phyloP scores from a whole-genome alignment of 345 rosid genomes.

The rapeseed (Brassica napus) region DNA sequence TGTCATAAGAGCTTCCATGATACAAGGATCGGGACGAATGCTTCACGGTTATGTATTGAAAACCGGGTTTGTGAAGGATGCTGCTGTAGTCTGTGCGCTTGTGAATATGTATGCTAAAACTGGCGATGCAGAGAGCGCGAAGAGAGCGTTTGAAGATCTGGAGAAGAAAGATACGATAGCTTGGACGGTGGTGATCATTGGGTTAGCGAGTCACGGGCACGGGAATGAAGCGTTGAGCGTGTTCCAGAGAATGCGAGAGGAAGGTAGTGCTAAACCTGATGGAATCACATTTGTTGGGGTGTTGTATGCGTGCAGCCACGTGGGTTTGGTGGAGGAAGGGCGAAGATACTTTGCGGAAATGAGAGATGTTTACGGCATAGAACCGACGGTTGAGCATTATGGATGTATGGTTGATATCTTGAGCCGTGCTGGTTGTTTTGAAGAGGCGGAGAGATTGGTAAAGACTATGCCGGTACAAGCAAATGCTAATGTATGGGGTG shows the following conservation, averaged over 20 bases:
- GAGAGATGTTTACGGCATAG: slow-evolving; percentile 41
- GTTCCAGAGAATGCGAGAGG: slow-evolving; percentile 49
- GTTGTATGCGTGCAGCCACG: slow-evolving; percentile 55
- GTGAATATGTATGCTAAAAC: slow-evolving; percentile 42
- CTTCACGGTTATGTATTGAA: slow-evolving; percentile 36
- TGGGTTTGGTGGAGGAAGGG: slow-evolving; percentile 54
- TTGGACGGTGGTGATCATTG: slow-evolving; percentile 54
- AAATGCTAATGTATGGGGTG: slow-evolving; percentile 51
- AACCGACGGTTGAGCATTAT: slow-evolving; percentile 49
- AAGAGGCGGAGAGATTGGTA: slow-evolving; percentile 50
- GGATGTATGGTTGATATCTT: slow-evolving; percentile 58
- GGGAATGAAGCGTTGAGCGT: slow-evolving; percentile 49
- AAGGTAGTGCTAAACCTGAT: slow-evolving; percentile 46
- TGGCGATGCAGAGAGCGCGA: slow-evolving; percentile 33
- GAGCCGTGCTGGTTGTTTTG: slow-evolving; percentile 53
- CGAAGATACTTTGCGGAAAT: slow-evolving; percentile 44
- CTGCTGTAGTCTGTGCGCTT: slow-evolving; percentile 37
- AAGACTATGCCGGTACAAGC: slow-evolving; percentile 46
- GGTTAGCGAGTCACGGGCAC: slow-evolving; percentile 59
- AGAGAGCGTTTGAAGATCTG: slow-evolving; percentile 18
- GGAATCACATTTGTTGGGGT: slow-evolving; percentile 46
- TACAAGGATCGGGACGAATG: slow-evolving; percentile 36
- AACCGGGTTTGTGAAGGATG: slow-evolving; percentile 31
- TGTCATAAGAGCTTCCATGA: slow-evolving; percentile 44
- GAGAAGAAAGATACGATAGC: slow-evolving; percentile 47